Evolutionary conservation across 208 protist species (phyloP).

Genomic region (Borovskyia barvae): DNA sequence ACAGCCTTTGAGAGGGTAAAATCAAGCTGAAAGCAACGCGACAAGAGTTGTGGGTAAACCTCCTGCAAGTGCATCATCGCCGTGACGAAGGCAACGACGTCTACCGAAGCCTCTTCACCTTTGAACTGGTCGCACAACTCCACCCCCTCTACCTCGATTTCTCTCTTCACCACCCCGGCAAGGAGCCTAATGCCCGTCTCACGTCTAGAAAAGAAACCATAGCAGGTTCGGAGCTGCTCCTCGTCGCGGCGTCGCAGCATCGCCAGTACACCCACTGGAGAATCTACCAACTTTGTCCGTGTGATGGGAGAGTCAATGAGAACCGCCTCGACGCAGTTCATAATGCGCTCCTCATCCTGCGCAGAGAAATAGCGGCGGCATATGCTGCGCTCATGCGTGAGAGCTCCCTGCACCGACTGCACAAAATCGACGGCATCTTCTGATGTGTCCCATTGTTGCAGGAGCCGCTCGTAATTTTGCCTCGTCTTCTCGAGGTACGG

Average conservation of each 20-base stretch:
- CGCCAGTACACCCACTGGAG: constrained; percentile 40
- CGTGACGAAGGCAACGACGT: constrained; percentile 53
- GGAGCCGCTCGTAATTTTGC: constrained; percentile 45
- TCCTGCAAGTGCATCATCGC: constrained; percentile 80
- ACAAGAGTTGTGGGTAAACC: constrained; percentile 53
- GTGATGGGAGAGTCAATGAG: constrained; percentile 52
- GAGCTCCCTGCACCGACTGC: constrained; percentile 29
- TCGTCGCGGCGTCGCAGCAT: constrained; percentile 49
- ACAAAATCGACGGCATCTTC: constrained; percentile 40
- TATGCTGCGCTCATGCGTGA: constrained; percentile 48
- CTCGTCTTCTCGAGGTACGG: constrained; percentile 57
- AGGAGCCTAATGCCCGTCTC: constrained; percentile 45
- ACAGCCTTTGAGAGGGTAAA: constrained; percentile 64
- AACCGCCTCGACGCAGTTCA: constrained; percentile 55
- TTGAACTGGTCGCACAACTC: constrained; percentile 39
- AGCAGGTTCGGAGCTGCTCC: constrained; percentile 47
- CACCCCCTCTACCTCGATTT: constrained; percentile 55
- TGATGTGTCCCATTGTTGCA: constrained; percentile 37
- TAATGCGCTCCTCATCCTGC: constrained; percentile 51
- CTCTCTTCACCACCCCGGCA: constrained; percentile 33
- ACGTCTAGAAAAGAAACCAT: constrained; percentile 56
- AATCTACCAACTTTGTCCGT: constrained; percentile 39
- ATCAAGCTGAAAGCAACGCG: constrained; percentile 63
- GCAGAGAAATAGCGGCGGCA: constrained; percentile 60
- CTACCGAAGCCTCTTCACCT: constrained; percentile 47